phyloP scores from a whole-genome alignment of 2,329 filamentous ascomycete species.

The Arthrobotrys pseudoclavata region DNA sequence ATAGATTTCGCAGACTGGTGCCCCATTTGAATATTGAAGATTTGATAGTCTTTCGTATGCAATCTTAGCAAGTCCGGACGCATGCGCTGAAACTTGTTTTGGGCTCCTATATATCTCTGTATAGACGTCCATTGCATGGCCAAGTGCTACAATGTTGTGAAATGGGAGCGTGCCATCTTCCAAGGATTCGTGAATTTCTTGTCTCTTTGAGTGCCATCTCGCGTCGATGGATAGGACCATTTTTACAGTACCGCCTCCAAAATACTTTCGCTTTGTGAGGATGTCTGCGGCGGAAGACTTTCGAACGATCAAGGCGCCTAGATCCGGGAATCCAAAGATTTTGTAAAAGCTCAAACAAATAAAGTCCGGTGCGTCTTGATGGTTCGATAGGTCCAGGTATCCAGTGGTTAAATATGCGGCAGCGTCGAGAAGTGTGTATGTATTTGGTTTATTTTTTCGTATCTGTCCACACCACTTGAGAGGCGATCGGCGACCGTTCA shows the following conservation, averaged over 20 bases:
- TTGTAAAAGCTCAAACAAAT: conserved; percentile 75
- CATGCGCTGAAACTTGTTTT: conserved; percentile 71
- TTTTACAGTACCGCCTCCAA: conserved; percentile 77
- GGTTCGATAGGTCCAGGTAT: conserved; percentile 71
- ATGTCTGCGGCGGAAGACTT: conserved; percentile 71
- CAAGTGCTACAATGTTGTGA: conserved; percentile 75
- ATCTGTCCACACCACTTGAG: conserved; percentile 63
- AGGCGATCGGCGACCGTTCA: conserved; percentile 68
- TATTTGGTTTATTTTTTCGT: conserved; percentile 50
- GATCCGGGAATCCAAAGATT: conserved; percentile 76
- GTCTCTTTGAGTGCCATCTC: conserved; percentile 72
- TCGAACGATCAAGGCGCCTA: conserved; percentile 74
- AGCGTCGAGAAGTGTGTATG: conserved; percentile 72
- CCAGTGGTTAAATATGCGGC: conserved; percentile 76
- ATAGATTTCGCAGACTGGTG: conserved; percentile 71
- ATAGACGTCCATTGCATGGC: conserved; percentile 73
- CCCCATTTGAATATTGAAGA: conserved; percentile 72
- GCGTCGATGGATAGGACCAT: conserved; percentile 71
- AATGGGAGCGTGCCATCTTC: conserved; percentile 78
- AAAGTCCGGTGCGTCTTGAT: conserved; percentile 73
- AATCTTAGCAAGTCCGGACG: conserved; percentile 70
- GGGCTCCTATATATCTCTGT: conserved; percentile 70
- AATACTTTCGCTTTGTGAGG: conserved; percentile 73
- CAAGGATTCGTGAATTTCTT: conserved; percentile 71
- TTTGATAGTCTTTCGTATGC: conserved; percentile 69